Conservation (phyloP, 2,329 filamentous ascomycete genomes). For the Ophiosphaerella narmari region DNA sequence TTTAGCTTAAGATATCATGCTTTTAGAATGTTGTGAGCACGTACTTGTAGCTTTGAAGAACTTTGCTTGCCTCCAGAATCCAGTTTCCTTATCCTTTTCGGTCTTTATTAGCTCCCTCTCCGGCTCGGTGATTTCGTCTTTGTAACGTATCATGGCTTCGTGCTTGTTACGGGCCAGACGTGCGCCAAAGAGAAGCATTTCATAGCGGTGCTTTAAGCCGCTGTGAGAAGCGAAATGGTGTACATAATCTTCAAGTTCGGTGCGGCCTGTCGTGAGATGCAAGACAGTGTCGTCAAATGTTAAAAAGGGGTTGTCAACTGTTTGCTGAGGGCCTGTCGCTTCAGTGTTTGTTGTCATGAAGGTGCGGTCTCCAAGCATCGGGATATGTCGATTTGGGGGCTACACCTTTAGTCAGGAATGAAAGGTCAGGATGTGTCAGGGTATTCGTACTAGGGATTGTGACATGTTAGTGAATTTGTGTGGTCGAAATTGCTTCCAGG, state of each 20-base stretch:
- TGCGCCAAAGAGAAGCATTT: constrained; percentile 24
- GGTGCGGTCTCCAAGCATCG: constrained; percentile 3
- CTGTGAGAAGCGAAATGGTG: constrained; percentile 15
- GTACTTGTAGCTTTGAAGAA: constrained; percentile 22
- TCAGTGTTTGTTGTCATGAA: neutral
- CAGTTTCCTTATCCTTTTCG: constrained; percentile 16
- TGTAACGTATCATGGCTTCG: constrained; percentile 20
- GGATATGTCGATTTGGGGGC: neutral
- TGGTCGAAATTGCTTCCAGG: neutral
- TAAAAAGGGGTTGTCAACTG: constrained; percentile 26
- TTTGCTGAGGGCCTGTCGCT: constrained; percentile 15
- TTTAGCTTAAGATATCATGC: too few species aligned
- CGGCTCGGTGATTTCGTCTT: constrained; percentile 17
- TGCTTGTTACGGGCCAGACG: constrained; percentile 27
- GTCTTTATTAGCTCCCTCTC: constrained; percentile 16
- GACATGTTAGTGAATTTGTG: neutral
- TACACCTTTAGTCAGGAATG: neutral
- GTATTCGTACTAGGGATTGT: neutral
- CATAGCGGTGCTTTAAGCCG: constrained; percentile 18
- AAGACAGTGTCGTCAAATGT: constrained; percentile 22
- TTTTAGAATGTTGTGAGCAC: neutral
- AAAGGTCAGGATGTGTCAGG: neutral
- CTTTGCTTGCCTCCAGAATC: constrained; percentile 30
- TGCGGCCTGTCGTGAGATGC: constrained; percentile 8
- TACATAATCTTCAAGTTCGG: constrained; percentile 27